These are phyloP conservation scores for Gyromitra esculenta DNA, from an alignment of 2,329 filamentous ascomycete species.

Conservation along the genomic window DNA sequence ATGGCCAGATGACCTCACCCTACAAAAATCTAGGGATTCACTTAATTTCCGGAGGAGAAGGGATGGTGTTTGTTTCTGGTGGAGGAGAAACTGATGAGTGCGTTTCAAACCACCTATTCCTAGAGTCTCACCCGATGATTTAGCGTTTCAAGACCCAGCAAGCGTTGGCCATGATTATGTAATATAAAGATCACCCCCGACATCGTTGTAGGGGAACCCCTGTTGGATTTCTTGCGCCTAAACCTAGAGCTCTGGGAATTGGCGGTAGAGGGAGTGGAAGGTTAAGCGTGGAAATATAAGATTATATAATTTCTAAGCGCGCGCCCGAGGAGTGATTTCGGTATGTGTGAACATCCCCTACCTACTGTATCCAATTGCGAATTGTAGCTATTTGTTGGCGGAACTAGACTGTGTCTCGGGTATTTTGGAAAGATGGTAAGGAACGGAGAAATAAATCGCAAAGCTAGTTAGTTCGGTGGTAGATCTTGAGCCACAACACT, in stretches of 20 bases:
- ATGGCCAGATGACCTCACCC: neutral
- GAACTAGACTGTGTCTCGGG: neutral
- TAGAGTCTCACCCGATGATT: neutral
- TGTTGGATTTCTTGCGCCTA: no score
- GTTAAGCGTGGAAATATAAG: neutral
- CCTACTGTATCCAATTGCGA: neutral
- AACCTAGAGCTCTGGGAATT: no score
- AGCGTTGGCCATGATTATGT: no score
- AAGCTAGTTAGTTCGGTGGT: neutral
- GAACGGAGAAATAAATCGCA: neutral
- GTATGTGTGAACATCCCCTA: neutral
- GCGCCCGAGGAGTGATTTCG: neutral
- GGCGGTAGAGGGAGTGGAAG: no score
- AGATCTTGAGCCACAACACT: neutral
- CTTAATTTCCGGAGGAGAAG: neutral
- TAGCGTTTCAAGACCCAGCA: neutral
- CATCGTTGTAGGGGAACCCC: no score
- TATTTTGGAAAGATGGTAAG: neutral
- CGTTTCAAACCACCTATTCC: neutral
- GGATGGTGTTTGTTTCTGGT: neutral
- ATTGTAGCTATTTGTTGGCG: neutral
- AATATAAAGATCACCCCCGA: no score
- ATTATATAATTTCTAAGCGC: constrained; percentile 1
- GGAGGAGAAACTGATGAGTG: neutral
- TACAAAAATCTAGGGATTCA: neutral